Evolutionary conservation across 2,329 filamentous ascomycete species (phyloP), one percentile per base, ranked within the genome.

Genomic region (Colletotrichum endophyticum): DNA sequence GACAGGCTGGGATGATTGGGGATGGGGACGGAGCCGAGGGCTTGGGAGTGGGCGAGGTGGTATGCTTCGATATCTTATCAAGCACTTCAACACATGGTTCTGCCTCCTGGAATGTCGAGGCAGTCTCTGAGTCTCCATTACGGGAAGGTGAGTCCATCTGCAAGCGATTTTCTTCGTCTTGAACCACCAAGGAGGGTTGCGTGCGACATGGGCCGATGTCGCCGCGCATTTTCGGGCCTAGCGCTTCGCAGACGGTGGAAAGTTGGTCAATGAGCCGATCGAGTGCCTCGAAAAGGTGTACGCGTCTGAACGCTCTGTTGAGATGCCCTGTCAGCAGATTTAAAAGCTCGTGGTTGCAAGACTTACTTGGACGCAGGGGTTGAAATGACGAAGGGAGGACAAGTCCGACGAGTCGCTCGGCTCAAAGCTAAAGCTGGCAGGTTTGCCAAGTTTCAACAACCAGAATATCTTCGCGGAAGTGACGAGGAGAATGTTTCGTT

Each of bases 251-350:
- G 6, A 1, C 19, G 39, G 0, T 49, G 39, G 39, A n/a, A n/a
- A 49, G 9, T n/a, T 49, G 39, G 39, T 12, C 19, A 49, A n/a
- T n/a, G 19, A 49, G 39, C 19, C 39, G 19, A 49, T 49, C 39
- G 19, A 49, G 1, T 49, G 19, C 9, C 19, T 12, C 19, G 19
- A n/a, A 2, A 44, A 7, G 0, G 5, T 49, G 39, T 3, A 1
- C 2, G 19, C 19, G 39, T 49, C 19, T n/a, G 9, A 3, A 3
- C 2, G 8, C 8, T 44, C 36, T 19, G 36, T 44, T n/a, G 19
- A 19, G 1, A 44, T 12, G 39, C 16, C 39, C 39, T 11, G 39
- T n/a, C 19, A n/a, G 39, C 19, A 49, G 9, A n/a, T 49, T n/a
- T 12, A 19, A 49, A 49, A 12, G 9, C 39, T n/a, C 12, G 5